These are phyloP conservation scores for Phlebiopsis flavidoalba DNA, from an alignment of 768 basidiomycete species.

Conservation along the genomic window DNA sequence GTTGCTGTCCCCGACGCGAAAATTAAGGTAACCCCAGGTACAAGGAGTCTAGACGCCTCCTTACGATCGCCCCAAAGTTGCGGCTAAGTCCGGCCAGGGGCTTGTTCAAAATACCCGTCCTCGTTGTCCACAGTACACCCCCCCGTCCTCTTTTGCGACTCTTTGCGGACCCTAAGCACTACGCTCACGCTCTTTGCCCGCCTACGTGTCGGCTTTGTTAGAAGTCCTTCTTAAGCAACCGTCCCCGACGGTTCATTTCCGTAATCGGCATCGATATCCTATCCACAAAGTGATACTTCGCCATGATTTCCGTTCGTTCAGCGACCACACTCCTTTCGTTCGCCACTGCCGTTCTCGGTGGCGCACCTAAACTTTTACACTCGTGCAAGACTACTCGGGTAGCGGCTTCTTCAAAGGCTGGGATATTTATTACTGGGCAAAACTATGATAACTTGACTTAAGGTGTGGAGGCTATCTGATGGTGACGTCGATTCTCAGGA, in stretches of 20 bases:
- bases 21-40: too few relatives aligned
- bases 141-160: not conserved
- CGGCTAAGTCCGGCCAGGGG: too few relatives aligned
- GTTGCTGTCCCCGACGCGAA: too few relatives aligned
- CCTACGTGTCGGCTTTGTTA: not conserved
- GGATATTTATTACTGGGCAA: constrained; percentile 38
- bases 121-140: not conserved
- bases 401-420: constrained; percentile 38
- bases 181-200: not conserved
- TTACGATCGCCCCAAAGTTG: too few relatives aligned
- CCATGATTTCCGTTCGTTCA: constrained; percentile 5
- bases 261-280: not conserved
- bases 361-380: constrained; percentile 25
- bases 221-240: not conserved
- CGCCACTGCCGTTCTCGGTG: constrained; percentile 4
- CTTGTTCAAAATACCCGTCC: not conserved
- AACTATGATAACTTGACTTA: constrained; percentile 32
- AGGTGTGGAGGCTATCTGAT: too few relatives aligned
- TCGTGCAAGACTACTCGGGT: constrained; percentile 34
- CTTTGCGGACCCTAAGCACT: too few relatives aligned
- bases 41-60: too few relatives aligned
- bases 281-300: not conserved
- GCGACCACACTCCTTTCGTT: constrained; percentile 8
- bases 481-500: constrained; percentile 19
- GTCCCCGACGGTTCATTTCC: not conserved